phyloP scores from a whole-genome alignment of 306 rosid genomes.

The Castanea mollissima region DNA sequence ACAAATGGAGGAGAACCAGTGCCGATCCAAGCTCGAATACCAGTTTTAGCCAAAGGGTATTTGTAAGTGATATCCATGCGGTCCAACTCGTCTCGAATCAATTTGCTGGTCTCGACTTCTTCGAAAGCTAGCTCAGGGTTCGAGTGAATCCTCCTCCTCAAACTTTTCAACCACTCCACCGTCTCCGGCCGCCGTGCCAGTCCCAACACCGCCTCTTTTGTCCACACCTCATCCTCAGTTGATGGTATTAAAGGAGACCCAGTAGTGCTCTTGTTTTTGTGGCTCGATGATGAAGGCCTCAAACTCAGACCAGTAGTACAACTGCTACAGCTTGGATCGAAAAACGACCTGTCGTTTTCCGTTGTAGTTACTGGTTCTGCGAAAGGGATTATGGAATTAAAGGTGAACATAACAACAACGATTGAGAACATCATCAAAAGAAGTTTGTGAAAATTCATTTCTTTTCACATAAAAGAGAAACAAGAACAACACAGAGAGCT shows the following conservation, averaged over 20 bases:
- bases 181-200: constrained; percentile 61
- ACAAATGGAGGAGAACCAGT: constrained; percentile 91
- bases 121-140: constrained; percentile 92
- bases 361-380: constrained; percentile 23
- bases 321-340: constrained; percentile 27
- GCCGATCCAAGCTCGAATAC: constrained; percentile 85
- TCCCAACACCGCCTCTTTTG: constrained; percentile 50
- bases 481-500: no score
- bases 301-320: background rate
- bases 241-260: background rate
- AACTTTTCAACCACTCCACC: constrained; percentile 55
- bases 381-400: background rate
- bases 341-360: constrained; percentile 16
- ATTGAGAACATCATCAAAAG: background rate
- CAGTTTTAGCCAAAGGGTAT: constrained; percentile 72
- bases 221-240: constrained; percentile 57
- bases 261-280: constrained; percentile 37
- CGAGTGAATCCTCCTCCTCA: constrained; percentile 76
- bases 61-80: constrained; percentile 65
- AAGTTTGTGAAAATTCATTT: constrained; percentile 32
- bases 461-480: background rate
- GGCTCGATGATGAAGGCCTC: background rate
- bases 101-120: constrained; percentile 75
- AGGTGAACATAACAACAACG: background rate
- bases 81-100: constrained; percentile 72